Evolutionary conservation across 768 basidiomycete species (phyloP).

Genomic region (Chalciporus piperatus): DNA sequence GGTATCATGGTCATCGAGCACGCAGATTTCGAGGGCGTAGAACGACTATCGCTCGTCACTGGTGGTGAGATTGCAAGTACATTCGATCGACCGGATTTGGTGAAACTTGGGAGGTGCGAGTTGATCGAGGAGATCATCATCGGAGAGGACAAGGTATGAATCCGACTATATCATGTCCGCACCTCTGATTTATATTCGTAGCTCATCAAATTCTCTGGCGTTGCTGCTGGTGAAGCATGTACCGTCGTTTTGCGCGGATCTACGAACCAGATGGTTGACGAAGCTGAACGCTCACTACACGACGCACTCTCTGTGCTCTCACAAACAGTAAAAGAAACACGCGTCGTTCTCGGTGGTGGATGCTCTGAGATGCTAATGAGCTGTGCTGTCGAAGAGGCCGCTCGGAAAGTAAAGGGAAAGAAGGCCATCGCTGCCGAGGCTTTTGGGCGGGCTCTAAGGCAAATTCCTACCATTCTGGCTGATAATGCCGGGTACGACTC

Average conservation of each 20-base stretch:
- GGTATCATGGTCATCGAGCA: slow-evolving; percentile 98
- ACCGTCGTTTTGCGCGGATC: slow-evolving; percentile 97
- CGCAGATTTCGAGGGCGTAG: slow-evolving; percentile 98
- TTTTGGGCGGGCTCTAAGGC: slow-evolving; percentile 83
- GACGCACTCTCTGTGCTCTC: slow-evolving; percentile 97
- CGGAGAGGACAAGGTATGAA: slow-evolving; percentile 91
- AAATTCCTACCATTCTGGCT: slow-evolving; percentile 94
- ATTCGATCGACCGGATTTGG: slow-evolving; percentile 88
- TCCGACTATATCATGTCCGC: background rate
- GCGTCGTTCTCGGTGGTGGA: slow-evolving; percentile 91
- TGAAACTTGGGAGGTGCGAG: slow-evolving; percentile 91
- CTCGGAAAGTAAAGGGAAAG: slow-evolving; percentile 84
- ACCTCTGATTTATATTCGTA: slow-evolving; percentile 31
- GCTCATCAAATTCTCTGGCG: slow-evolving; percentile 99
- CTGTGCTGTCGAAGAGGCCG: slow-evolving; percentile 88
- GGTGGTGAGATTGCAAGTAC: slow-evolving; percentile 97
- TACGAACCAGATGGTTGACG: slow-evolving; percentile 98
- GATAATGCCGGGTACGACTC: slow-evolving; percentile 99
- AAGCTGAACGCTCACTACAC: slow-evolving; percentile 95
- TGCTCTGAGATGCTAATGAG: slow-evolving; percentile 99
- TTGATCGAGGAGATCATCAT: slow-evolving; percentile 99
- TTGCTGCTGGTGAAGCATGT: slow-evolving; percentile 96
- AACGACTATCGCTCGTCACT: slow-evolving; percentile 91
- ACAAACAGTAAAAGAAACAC: slow-evolving; percentile 96
- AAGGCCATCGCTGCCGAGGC: slow-evolving; percentile 94